Evolutionary conservation across 305 asterid genomes (phyloP), one percentile per base, ranked within the genome.

Genomic region (Solanum chacoense): DNA sequence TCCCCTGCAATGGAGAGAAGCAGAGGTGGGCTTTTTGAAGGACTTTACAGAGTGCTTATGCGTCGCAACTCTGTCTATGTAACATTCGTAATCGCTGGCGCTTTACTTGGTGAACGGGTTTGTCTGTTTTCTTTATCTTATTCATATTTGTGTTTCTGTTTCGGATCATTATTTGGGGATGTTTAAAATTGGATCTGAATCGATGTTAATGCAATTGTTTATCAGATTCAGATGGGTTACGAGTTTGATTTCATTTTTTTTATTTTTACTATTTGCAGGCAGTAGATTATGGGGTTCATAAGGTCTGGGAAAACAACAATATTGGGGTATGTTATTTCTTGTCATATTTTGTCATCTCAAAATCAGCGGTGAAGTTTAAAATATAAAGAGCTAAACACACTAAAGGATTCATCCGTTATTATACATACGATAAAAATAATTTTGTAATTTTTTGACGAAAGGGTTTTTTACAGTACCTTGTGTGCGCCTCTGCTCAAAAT

Each of bases 71-170:
- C 99, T 73, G 91, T 96, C 75, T 95, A 94, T 84, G 98, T 93
- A 65, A 97, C 98, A 85, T 97, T 95, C 92, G 95, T 97, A 94
- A 90, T 97, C 93, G 94, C 93, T 88, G 99, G 99, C 77, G 99
- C 99, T 89, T 96, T 97, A 74, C 42, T 95, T 92, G 98, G 96
- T 76, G 99, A 97, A 97, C 94, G 99, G 89, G 98, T 97, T 50
- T 65, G 95, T 90, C 86, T 65, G 3, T 65, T 10, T 65, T n/a
- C 72, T 20, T 45, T 45, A 14, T 45, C 59, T 14, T 14, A 45
- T 40, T 40, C 63, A 50, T 18, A 50, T 50, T 50, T 50, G n/a
- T 50, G 65, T 55, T 13, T 50, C 12, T 88, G 4, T 9, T 83
- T 45, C 34, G n/a, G 35, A 28, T 28, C 37, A 74, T 76, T 81